phyloP scores from a whole-genome alignment of 2,329 filamentous ascomycete species.

The Colletotrichum sansevieriae region DNA sequence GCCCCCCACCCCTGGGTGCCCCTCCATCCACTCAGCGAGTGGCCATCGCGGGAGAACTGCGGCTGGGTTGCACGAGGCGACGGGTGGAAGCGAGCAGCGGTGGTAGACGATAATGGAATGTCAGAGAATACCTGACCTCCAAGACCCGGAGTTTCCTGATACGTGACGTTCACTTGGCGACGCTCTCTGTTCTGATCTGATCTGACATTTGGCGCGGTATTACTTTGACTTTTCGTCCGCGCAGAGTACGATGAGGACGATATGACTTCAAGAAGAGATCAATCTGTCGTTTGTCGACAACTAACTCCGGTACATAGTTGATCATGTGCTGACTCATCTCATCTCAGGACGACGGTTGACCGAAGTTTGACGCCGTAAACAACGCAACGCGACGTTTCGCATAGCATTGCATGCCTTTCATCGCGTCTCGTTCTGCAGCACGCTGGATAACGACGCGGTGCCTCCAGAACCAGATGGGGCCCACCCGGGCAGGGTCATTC shows the following conservation, averaged over 20 bases:
- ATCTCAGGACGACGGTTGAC: background rate
- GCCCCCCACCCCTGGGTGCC: background rate
- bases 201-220: conserved; percentile 33
- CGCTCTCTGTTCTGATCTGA: conserved; percentile 14
- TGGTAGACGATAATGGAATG: conserved; percentile 26
- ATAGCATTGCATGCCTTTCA: too few species aligned
- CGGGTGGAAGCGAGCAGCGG: background rate
- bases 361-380: conserved; percentile 1
- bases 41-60: conserved; percentile 8
- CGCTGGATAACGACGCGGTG: background rate
- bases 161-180: conserved; percentile 17
- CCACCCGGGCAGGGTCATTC: background rate
- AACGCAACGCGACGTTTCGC: background rate
- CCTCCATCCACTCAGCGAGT: conserved; percentile 1
- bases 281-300: too few species aligned
- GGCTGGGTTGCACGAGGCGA: background rate
- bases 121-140: conserved; percentile 16
- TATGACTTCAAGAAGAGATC: too few species aligned
- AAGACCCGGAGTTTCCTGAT: conserved; percentile 38
- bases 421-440: background rate
- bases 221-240: too few species aligned
- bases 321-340: too few species aligned
- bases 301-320: too few species aligned
- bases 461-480: conserved; percentile 3
- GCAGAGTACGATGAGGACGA: too few species aligned